Evolutionary conservation across 768 basidiomycete genomes (phyloP), one percentile per base, ranked within the genome.

Genomic region (Psilocybe azurescens): DNA sequence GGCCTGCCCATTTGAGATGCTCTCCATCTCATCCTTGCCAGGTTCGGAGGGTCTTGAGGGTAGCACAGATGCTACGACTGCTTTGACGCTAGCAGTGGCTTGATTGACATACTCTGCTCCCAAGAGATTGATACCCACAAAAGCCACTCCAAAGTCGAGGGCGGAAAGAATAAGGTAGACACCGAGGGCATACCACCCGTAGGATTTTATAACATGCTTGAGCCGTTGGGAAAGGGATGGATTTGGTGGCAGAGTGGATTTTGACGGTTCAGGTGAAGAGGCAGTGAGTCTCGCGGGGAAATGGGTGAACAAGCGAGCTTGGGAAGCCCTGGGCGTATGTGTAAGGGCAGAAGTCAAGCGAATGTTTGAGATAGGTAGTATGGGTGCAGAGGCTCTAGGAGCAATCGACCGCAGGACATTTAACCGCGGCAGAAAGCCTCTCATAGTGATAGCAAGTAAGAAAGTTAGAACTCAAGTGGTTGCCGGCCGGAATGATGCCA

Each of bases 171-270:
- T 71, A 64, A 89, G 48, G 79, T 99, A 99, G 28, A 99, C 89
- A 33, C 92, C 95, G 30, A 99, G 83, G 18, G 97, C 95, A 72
- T 96, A 97, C 93, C 93, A 95, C 32, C 97, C 97, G 73, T 99
- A 97, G 3, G 91, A 86, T 72, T 91, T 95, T 61, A 95, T 89
- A 60, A 98, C 89, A 67, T 86, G 83, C 70, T 89, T 94, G 24
- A 95, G 79, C 18, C 88, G 85, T 72, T 90, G 85, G 1, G 90
- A 86, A 59, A 94, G 78, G 0, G 88, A 76, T 2, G 83, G 78
- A 64, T 85, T 73, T 28, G 85, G 78, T 7, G 84, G 84, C 1
- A 82, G 73, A n/a, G 74, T 67, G 28, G 73, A 60, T 52, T 60
- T 68, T 44, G 70, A 72, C 29, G 67, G 67, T 39, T 72, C 65